A percentile compares a stretch with the other conserved stretches of the same genome.
phyloP scores from a whole-genome alignment of 768 basidiomycete species.

The Ephemerocybe angulata region DNA sequence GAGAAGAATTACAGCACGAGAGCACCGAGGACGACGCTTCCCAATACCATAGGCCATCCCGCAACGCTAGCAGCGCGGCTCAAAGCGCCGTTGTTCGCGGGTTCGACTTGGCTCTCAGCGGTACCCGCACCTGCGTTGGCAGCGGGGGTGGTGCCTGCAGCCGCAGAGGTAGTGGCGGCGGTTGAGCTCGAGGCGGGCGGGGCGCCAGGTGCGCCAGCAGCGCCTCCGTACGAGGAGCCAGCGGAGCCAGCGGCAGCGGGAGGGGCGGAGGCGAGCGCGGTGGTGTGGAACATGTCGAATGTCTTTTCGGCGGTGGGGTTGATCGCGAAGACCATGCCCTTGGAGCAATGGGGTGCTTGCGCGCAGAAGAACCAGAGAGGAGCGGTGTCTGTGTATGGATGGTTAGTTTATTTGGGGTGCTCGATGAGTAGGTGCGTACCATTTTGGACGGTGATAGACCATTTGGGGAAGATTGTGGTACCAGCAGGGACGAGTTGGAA shows the following conservation, averaged over 20 bases:
- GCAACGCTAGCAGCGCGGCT: background rate
- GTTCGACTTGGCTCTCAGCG: background rate
- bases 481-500: constrained; percentile 36
- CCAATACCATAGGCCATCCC: background rate
- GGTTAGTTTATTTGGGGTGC: background rate
- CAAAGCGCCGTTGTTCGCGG: background rate
- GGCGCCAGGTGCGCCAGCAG: background rate
- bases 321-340: constrained; percentile 55
- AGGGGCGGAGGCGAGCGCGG: constrained; percentile 1
- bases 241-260: background rate
- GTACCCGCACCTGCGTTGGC: background rate
- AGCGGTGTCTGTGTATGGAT: constrained; percentile 21
- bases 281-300: constrained; percentile 35
- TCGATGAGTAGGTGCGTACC: constrained; percentile 14
- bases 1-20: background rate
- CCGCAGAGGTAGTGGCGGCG: background rate
- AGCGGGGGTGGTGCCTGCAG: background rate
- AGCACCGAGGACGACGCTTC: background rate
- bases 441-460: constrained; percentile 33
- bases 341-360: constrained; percentile 41
- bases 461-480: constrained; percentile 33
- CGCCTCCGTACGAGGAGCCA: background rate
- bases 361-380: constrained; percentile 58
- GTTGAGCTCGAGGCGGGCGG: no score
- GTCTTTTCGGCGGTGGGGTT: constrained; percentile 47